Evolutionary conservation across 208 protist genomes (phyloP).

Genomic region (Crithidia bombi): DNA sequence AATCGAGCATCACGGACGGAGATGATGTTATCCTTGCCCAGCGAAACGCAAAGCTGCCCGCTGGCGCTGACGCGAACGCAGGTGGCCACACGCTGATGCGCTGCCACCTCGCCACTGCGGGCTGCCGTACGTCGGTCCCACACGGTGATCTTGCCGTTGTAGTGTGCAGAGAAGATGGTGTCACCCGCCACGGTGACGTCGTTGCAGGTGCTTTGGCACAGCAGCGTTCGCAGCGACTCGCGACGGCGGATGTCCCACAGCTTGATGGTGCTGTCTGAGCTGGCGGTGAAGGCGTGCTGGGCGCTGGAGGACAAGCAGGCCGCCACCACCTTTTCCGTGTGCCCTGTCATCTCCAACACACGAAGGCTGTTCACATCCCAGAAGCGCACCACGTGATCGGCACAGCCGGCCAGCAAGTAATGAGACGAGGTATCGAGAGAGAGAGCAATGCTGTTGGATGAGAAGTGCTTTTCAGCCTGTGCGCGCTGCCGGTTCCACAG

Average conservation of each 20-base stretch:
- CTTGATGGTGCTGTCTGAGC: slow-evolving; percentile 73
- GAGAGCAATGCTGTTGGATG: slow-evolving; percentile 52
- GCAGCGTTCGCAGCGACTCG: slow-evolving; percentile 48
- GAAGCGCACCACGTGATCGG: slow-evolving; percentile 66
- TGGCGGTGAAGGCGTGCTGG: slow-evolving; percentile 68
- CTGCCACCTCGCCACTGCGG: slow-evolving; percentile 35
- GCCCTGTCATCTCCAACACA: slow-evolving; percentile 61
- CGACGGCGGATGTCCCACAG: slow-evolving; percentile 68
- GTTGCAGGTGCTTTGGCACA: slow-evolving; percentile 68
- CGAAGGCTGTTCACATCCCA: slow-evolving; percentile 66
- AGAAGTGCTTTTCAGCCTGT: slow-evolving; percentile 40
- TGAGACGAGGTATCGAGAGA: slow-evolving; percentile 53
- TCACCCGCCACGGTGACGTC: slow-evolving; percentile 59
- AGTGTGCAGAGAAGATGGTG: slow-evolving; percentile 68
- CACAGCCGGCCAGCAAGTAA: slow-evolving; percentile 67
- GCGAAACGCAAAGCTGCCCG: slow-evolving; percentile 55
- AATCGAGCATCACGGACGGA: slow-evolving; percentile 69
- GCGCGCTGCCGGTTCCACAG: slow-evolving; percentile 44
- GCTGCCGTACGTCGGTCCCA: slow-evolving; percentile 61
- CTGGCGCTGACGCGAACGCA: slow-evolving; percentile 56
- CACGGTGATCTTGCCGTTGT: slow-evolving; percentile 65
- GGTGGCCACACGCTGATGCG: slow-evolving; percentile 56
- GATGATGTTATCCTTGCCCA: slow-evolving; percentile 62
- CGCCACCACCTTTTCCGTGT: slow-evolving; percentile 70
- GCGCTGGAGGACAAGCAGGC: slow-evolving; percentile 61